A percentile compares a stretch with the other conserved stretches of the same genome.
Evolutionary conservation across 2,329 filamentous ascomycete genomes (phyloP).

Genomic region (Aphanoascus verrucosus): DNA sequence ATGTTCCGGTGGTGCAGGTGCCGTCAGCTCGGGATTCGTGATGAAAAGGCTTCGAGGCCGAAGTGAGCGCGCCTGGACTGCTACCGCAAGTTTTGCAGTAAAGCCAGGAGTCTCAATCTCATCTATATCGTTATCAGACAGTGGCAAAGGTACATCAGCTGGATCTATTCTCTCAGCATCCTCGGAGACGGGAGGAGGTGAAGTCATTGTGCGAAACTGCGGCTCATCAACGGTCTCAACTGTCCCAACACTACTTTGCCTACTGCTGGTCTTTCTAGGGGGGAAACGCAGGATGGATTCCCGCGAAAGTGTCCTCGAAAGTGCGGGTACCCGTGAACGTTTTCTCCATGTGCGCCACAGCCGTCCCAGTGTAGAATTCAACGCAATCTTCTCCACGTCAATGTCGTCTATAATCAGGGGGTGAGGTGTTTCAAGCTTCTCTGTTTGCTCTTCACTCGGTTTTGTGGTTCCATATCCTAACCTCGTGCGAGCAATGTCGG

Average conservation of each 20-base stretch:
- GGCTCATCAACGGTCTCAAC: slow-evolving; percentile 14
- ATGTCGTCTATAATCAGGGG: slow-evolving; percentile 74
- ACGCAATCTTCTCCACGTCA: slow-evolving; percentile 85
- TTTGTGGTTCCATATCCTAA: slow-evolving; percentile 42
- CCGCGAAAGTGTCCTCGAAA: slow-evolving; percentile 34
- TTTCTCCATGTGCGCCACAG: slow-evolving; percentile 96
- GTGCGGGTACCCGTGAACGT: slow-evolving; percentile 36
- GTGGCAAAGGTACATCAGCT: slow-evolving; percentile 57
- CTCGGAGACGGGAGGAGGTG: slow-evolving; percentile 8
- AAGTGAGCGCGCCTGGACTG: slow-evolving; percentile 18
- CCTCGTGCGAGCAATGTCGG: slow-evolving; percentile 59
- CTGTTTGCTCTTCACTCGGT: slow-evolving; percentile 31
- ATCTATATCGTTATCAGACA: slow-evolving; percentile 56
- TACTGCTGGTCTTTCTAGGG: slow-evolving; percentile 22
- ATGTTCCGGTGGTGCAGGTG: background rate
- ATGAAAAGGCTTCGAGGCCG: slow-evolving; percentile 35
- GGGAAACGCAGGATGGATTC: slow-evolving; percentile 29
- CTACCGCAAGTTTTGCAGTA: slow-evolving; percentile 27
- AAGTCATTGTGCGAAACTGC: slow-evolving; percentile 1
- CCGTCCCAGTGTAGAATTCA: slow-evolving; percentile 77
- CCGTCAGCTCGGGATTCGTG: slow-evolving; percentile 20
- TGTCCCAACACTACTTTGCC: slow-evolving; percentile 31
- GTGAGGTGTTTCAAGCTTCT: slow-evolving; percentile 29
- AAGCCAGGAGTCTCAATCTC: slow-evolving; percentile 73
- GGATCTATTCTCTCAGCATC: slow-evolving; percentile 36